Evolutionary conservation across 352 stramenopile species (phyloP).

Genomic region (Phytophthora crassamura): DNA sequence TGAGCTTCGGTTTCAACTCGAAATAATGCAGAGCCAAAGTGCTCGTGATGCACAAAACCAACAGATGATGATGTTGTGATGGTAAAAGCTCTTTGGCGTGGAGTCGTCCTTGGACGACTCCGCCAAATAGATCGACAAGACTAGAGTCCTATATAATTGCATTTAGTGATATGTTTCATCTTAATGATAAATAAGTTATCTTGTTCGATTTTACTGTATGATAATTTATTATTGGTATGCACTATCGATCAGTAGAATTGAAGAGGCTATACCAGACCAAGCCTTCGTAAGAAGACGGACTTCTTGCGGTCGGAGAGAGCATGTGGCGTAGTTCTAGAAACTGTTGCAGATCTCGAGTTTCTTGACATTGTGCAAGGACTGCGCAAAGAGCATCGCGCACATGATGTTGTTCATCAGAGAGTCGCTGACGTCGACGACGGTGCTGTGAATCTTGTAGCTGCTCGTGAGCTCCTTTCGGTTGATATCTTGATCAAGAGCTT

Average conservation of each 20-base stretch:
- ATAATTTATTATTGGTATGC: too few species aligned
- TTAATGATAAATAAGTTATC: too few species aligned
- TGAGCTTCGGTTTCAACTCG: slow-evolving; percentile 6
- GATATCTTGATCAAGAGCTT: slow-evolving; percentile 96
- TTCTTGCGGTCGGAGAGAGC: slow-evolving; percentile 85
- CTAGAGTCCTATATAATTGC: too few species aligned
- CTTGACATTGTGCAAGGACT: slow-evolving; percentile 91
- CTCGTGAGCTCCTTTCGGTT: slow-evolving; percentile 78
- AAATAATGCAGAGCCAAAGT: not conserved
- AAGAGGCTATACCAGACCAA: not conserved
- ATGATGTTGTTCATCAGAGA: slow-evolving; percentile 99
- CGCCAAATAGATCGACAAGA: not conserved
- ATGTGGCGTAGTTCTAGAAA: slow-evolving; percentile 83
- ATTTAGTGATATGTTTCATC: too few species aligned
- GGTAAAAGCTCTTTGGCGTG: slow-evolving; percentile 3
- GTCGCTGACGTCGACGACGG: slow-evolving; percentile 97
- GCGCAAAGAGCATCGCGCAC: slow-evolving; percentile 94
- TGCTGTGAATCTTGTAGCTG: slow-evolving; percentile 96
- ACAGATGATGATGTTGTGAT: slow-evolving; percentile 15
- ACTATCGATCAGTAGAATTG: slow-evolving; percentile 34
- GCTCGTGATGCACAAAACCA: slow-evolving; percentile 10
- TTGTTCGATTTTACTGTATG: too few species aligned
- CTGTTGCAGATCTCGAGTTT: slow-evolving; percentile 96
- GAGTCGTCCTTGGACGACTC: too few species aligned
- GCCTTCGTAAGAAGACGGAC: slow-evolving; percentile 76